Conservation (phyloP, 495 filamentous ascomycete species). For the Cercophora scortea region DNA sequence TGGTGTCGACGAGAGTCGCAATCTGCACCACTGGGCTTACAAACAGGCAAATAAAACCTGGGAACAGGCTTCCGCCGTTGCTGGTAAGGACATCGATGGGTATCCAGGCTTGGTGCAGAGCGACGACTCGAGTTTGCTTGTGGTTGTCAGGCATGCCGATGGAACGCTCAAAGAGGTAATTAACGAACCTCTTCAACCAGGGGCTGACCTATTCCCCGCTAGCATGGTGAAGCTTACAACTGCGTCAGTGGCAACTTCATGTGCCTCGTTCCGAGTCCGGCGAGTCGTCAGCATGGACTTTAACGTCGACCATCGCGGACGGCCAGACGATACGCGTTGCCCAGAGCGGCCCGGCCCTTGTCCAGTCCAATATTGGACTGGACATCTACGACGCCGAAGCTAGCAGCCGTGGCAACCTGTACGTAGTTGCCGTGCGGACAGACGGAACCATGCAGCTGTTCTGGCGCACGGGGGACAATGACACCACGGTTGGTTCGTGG, state of each 20-base stretch:
- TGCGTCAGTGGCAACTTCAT: conserved; percentile 6
- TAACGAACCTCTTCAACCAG: neutral
- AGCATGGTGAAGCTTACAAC: neutral
- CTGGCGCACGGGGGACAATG: neutral
- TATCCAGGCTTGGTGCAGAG: conserved; percentile 10
- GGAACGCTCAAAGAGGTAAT: conserved; percentile 12
- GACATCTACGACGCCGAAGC: conserved; percentile 4
- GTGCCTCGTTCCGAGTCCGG: neutral
- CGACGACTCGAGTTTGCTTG: conserved; percentile 6
- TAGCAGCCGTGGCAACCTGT: conserved; percentile 6
- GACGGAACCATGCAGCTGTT: conserved; percentile 14
- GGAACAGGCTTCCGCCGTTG: neutral
- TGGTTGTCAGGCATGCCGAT: conserved; percentile 12
- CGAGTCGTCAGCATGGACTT: conserved; percentile 6
- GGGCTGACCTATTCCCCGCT: neutral
- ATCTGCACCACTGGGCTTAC: conserved; percentile 8
- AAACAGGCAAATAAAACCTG: conserved; percentile 1
- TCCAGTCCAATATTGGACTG: conserved; percentile 13
- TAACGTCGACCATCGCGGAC: conserved; percentile 2
- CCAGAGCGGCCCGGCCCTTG: conserved; percentile 9
- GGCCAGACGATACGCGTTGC: neutral
- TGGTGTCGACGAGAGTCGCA: neutral
- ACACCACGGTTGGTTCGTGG: neutral
- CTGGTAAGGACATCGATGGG: conserved; percentile 4
- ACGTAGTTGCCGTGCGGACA: conserved; percentile 10